Evolutionary conservation across 768 basidiomycete genomes (phyloP).

Genomic region (Pisolithus orientalis): DNA sequence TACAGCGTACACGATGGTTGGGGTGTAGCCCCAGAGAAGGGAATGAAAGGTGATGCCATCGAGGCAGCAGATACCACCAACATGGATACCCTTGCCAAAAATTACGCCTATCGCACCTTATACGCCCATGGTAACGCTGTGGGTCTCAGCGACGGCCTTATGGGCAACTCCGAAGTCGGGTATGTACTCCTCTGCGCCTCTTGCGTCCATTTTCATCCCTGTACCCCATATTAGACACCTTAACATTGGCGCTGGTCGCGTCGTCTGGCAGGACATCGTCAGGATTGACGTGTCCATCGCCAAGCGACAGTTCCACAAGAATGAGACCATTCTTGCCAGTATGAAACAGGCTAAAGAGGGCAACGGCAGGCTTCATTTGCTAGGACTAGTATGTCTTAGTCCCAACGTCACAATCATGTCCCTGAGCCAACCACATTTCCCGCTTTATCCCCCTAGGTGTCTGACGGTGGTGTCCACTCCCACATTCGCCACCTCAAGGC

Average conservation of each 20-base stretch:
- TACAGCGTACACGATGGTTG: conserved; percentile 92
- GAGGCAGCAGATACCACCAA: conserved; percentile 75
- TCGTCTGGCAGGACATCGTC: conserved; percentile 98
- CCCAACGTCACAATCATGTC: conserved; percentile 1
- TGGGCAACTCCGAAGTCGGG: conserved; percentile 99
- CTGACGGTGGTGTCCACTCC: conserved; percentile 96
- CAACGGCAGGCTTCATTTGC: conserved; percentile 80
- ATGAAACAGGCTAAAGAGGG: conserved; percentile 75
- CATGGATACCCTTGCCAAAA: conserved; percentile 84
- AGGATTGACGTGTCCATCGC: conserved; percentile 89
- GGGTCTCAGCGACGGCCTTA: conserved; percentile 86
- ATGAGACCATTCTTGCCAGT: conserved; percentile 61
- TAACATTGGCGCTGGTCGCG: conserved; percentile 90
- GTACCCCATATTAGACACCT: conserved; percentile 53
- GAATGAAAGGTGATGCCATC: conserved; percentile 85
- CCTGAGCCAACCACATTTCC: background rate
- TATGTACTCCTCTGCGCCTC: conserved; percentile 32
- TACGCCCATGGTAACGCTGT: conserved; percentile 89
- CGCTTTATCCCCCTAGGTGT: conserved; percentile 45
- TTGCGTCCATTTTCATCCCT: background rate
- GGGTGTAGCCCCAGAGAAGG: conserved; percentile 68
- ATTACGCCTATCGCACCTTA: conserved; percentile 66
- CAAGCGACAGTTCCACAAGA: conserved; percentile 82
- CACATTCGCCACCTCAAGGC: conserved; percentile 89
- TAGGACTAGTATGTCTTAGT: conserved; percentile 62